Evolutionary conservation across 805 yeast species (phyloP).

Genomic region (Schizosaccharomyces japonicus): DNA sequence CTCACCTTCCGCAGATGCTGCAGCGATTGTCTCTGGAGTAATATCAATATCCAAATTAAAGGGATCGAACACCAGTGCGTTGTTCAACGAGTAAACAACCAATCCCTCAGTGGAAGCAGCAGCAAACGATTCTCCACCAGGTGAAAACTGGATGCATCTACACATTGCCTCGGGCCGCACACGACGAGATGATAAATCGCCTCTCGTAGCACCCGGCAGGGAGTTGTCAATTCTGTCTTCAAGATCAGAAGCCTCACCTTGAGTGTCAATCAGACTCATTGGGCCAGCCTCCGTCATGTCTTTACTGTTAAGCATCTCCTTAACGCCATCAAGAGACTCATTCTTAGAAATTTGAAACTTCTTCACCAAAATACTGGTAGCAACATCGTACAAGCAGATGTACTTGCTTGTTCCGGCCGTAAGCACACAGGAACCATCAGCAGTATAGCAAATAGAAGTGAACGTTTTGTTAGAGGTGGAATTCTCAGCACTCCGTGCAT

Average conservation of each 20-base stretch:
- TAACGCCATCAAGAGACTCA: constrained; percentile 78
- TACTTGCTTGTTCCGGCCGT: constrained; percentile 89
- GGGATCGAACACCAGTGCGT: constrained; percentile 62
- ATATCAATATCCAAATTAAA: constrained; percentile 81
- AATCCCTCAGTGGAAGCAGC: constrained; percentile 92
- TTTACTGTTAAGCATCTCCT: constrained; percentile 50
- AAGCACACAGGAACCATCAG: constrained; percentile 67
- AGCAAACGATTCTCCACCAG: constrained; percentile 73
- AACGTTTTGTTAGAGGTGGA: constrained; percentile 68
- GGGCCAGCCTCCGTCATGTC: constrained; percentile 78
- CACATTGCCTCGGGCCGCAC: constrained; percentile 68
- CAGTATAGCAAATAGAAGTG: constrained; percentile 57
- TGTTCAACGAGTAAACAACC: constrained; percentile 57
- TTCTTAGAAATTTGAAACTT: constrained; percentile 69
- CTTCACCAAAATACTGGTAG: constrained; percentile 63
- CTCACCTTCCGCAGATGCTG: constrained; percentile 15
- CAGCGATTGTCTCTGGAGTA: constrained; percentile 51
- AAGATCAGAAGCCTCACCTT: constrained; percentile 64
- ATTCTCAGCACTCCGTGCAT: constrained; percentile 57
- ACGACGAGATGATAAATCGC: constrained; percentile 55
- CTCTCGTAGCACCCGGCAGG: constrained; percentile 71
- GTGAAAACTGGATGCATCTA: constrained; percentile 57
- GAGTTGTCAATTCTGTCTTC: constrained; percentile 56
- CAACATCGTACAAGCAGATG: constrained; percentile 72
- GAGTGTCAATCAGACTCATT: constrained; percentile 53